Base-by-base conservation (phyloP, 1,284 basidiomycete genomes). In the Mycena citricolor region DNA sequence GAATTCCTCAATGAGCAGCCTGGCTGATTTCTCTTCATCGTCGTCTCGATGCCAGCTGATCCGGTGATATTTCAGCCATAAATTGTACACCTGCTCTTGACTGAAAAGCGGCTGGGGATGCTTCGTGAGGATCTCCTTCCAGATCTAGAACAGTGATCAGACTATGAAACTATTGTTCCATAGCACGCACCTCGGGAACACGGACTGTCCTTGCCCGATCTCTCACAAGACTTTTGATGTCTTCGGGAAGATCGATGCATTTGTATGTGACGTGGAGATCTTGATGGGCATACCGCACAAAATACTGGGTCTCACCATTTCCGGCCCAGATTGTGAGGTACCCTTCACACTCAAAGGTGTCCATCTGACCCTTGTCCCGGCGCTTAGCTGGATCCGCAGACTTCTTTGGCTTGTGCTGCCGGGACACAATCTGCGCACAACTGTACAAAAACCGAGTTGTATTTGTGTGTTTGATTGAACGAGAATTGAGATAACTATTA, bases 11-110 rank as follows among this genome's bases (percentile, higher is more conserved):
- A 54, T 10, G 8, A 54, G 31, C 4, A 40, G 46, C n/a, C 33
- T 42, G 1, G 51, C 51, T 3, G 52, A 54, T 39, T 44, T 32
- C 4, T 47, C 17, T 42, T 54, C 44, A 25, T 54, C 49, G 17
- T 41, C 21, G 30, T 34, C 22, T 8, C 37, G 38, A 4, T 43
- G 19, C 47, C 47, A 52, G 5, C n/a, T 17, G 4, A 20, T 8
- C 13, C 28, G 34, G 17, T 43, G 32, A 5, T 22, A 21, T 16
- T 43, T 43, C 4, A 29, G 17, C 32, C 33, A 35, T 10, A 23
- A 10, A 43, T 43, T 43, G 17, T 43, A 43, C 23, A 47, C 32
- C 1, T 39, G 13, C 13, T 42, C 38, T 25, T 42, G 45, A 2
- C 8, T 32, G 34, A 47, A 47, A 12, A 21, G 17, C 2, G 44